Base-by-base conservation (phyloP, 352 stramenopile species). In the Pythium diclinum region DNA sequence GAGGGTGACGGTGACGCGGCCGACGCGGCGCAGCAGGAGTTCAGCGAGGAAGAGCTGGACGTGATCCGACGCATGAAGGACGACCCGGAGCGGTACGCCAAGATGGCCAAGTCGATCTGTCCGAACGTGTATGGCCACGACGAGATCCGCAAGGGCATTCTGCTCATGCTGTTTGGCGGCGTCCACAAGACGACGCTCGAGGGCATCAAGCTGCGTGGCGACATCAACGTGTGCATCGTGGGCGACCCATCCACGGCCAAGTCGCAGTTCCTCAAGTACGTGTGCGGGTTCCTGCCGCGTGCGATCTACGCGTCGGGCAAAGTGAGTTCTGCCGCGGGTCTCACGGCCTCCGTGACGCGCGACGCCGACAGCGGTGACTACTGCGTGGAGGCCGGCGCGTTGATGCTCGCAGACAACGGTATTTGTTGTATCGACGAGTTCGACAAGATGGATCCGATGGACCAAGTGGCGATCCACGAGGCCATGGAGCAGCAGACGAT, bases 401-500 rank as follows among this genome's bases (percentile, higher is more conserved):
- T 99, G 21, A 98, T 99, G 62, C 83, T 99, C 13, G 97, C 97
- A 1, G 98, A 99, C 81, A 97, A 96, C 47, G 97, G 97, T 10
- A 98, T 99, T 77, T 99, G 96, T 76, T 98, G 94, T 66, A 99
- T 99, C 78, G 98, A 99, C 74, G 97, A 99, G 75, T 99, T 98
- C 62, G 94, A 98, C 71, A 98, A 98, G 77, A 99, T 99, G 97
- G 96, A 99, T 44, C 91, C 98, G 60, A 78, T 82, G 63, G 97
- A 99, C 72, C 90, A 98, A 65, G 98, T 98, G 10, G 96, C 97
- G 4, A 99, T 99, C 70, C 98, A 99, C 83, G 95, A 99, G 70
- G 97, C 98, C 6, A 99, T 99, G 97, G 98, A 99, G 79, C 97
- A 99, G 74, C 97, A 99, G 78, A 99, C 97, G 14, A 98, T 99